phyloP scores from a whole-genome alignment of 2,329 filamentous ascomycete genomes.

The Neonectria sp. region DNA sequence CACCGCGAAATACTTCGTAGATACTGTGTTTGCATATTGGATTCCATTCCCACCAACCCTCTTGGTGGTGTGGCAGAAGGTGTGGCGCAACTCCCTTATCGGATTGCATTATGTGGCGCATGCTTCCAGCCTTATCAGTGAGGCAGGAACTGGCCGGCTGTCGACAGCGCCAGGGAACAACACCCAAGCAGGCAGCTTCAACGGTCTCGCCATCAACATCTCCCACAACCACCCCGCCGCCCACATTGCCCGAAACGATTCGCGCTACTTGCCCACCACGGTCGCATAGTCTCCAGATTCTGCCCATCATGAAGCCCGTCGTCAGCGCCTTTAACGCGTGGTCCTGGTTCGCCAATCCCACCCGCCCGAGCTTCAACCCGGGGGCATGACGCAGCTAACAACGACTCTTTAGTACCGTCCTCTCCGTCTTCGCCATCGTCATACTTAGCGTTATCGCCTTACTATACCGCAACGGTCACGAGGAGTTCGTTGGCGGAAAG shows the following conservation, averaged over 20 bases:
- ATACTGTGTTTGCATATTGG: neutral
- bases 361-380: constrained; percentile 25
- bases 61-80: neutral
- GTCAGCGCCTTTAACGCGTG: constrained; percentile 94
- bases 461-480: constrained; percentile 85
- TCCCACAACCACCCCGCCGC: constrained; percentile 26
- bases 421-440: constrained; percentile 76
- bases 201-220: constrained; percentile 40
- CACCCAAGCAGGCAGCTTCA: constrained; percentile 40
- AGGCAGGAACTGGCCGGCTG: constrained; percentile 43
- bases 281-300: constrained; percentile 8
- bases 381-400: constrained; percentile 45
- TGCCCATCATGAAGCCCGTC: constrained; percentile 88
- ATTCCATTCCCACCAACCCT: neutral
- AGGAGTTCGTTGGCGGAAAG: constrained; percentile 84
- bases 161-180: constrained; percentile 37
- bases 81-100: constrained; percentile 19
- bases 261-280: neutral
- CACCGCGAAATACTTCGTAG: too few species aligned
- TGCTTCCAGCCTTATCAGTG: constrained; percentile 44
- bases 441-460: constrained; percentile 75
- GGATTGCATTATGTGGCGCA: constrained; percentile 32
- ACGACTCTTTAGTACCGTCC: constrained; percentile 73
- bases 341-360: constrained; percentile 80
- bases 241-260: constrained; percentile 16